Evolutionary conservation across 1,284 basidiomycete genomes (phyloP).

Genomic region (Phellopilus nigrolimitatus): DNA sequence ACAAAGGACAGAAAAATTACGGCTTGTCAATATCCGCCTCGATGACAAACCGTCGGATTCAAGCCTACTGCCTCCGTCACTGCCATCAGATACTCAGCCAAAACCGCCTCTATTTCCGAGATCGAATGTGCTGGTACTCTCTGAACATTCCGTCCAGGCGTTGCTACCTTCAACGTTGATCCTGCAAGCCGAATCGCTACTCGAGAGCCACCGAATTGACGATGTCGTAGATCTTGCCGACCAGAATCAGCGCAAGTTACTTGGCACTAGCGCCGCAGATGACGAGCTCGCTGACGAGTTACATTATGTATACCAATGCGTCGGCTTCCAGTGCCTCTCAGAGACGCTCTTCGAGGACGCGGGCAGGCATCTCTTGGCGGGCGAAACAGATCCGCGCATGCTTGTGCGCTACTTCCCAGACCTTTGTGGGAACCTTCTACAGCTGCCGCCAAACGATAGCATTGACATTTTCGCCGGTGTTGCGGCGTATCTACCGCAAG

Average conservation of each 20-base stretch:
- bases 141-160: slow-evolving; percentile 57
- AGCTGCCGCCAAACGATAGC: slow-evolving; percentile 37
- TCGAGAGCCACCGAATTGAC: slow-evolving; percentile 58
- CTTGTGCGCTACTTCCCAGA: slow-evolving; percentile 74
- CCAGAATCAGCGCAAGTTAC: slow-evolving; percentile 51
- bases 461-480: slow-evolving; percentile 66
- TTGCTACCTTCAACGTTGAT: slow-evolving; percentile 69
- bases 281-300: slow-evolving; percentile 47
- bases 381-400: slow-evolving; percentile 70
- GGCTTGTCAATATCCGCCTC: slow-evolving; percentile 11
- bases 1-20: slow-evolving; percentile 16
- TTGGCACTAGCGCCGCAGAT: slow-evolving; percentile 34
- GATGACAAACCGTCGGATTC: not conserved
- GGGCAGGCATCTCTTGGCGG: slow-evolving; percentile 65
- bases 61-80: not conserved
- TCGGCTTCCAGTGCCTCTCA: slow-evolving; percentile 67
- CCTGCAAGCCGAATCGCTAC: slow-evolving; percentile 65
- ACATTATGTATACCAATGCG: slow-evolving; percentile 69
- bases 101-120: slow-evolving; percentile 43
- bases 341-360: slow-evolving; percentile 77
- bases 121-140: slow-evolving; percentile 60
- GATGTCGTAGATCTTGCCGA: slow-evolving; percentile 64
- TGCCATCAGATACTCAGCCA: slow-evolving; percentile 1
- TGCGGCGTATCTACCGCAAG: slow-evolving; percentile 55
- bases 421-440: slow-evolving; percentile 55